Percentiles rank a stretch among this genome's conserved stretches.
These are phyloP conservation scores for Zopfochytrium polystomum DNA, from an alignment of 371 early-diverging fungal species.

Conservation along the genomic window DNA sequence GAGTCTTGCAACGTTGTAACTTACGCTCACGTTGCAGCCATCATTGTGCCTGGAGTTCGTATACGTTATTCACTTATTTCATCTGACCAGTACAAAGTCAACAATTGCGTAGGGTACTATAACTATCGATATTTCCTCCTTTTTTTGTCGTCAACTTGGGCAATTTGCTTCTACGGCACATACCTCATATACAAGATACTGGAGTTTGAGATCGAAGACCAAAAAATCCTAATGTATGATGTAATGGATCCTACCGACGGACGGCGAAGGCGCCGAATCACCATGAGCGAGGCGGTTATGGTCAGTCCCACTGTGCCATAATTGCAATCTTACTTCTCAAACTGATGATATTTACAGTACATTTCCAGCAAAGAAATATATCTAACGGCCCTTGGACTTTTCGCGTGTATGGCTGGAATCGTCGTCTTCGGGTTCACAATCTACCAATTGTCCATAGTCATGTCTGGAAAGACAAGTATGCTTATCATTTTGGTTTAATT, in stretches of 20 bases:
- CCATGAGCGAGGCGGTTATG: slow-evolving; percentile 20
- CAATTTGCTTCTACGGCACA: slow-evolving; percentile 32
- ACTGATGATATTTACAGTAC: slow-evolving; percentile 19
- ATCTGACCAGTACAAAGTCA: slow-evolving; percentile 27
- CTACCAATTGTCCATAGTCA: slow-evolving; percentile 39
- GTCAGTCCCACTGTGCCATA: slow-evolving; percentile 9
- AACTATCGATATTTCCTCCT: slow-evolving; percentile 79
- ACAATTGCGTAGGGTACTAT: slow-evolving; percentile 77
- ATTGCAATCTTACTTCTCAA: slow-evolving; percentile 9
- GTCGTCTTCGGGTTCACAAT: slow-evolving; percentile 38
- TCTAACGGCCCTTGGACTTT: slow-evolving; percentile 38
- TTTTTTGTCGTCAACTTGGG: slow-evolving; percentile 55
- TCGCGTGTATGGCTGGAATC: slow-evolving; percentile 35
- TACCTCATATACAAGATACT: slow-evolving; percentile 33
- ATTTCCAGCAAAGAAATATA: slow-evolving; percentile 28
- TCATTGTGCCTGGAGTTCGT: slow-evolving; percentile 50
- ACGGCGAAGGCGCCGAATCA: slow-evolving; percentile 10
- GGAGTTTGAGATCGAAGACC: slow-evolving; percentile 22
- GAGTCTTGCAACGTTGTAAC: not conserved
- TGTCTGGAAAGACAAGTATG: slow-evolving; percentile 42
- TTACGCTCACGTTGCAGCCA: slow-evolving; percentile 26
- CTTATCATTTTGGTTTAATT: not conserved
- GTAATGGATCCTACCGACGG: slow-evolving; percentile 19
- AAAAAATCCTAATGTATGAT: slow-evolving; percentile 10
- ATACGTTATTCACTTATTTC: not conserved